These are phyloP conservation scores for Ogataea methylovora DNA, from an alignment of 805 yeast species.

Conservation along the genomic window DNA sequence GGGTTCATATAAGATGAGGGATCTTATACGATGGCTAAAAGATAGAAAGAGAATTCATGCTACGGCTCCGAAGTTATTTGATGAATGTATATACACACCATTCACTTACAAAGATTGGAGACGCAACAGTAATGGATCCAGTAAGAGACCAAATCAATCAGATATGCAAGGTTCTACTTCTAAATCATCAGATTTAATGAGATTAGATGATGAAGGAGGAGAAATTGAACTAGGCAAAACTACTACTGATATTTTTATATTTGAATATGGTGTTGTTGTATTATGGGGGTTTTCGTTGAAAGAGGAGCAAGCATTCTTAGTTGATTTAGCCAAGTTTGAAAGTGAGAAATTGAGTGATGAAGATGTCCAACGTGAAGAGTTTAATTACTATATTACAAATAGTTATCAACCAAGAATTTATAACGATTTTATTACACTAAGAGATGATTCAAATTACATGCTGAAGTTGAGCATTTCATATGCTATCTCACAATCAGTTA, in stretches of 20 bases:
- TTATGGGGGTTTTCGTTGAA: conserved; percentile 89
- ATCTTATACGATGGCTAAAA: conserved; percentile 75
- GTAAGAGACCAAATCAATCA: conserved; percentile 1
- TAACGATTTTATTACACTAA: conserved; percentile 87
- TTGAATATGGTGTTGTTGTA: conserved; percentile 96
- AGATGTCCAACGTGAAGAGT: conserved; percentile 91
- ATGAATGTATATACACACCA: conserved; percentile 92
- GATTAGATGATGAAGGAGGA: conserved; percentile 92
- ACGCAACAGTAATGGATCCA: conserved; percentile 24
- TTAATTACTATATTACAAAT: conserved; percentile 89
- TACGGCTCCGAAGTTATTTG: conserved; percentile 80
- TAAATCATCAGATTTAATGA: conserved; percentile 35
- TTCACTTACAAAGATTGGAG: conserved; percentile 80
- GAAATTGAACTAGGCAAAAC: conserved; percentile 81
- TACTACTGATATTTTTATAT: conserved; percentile 73
- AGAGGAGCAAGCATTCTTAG: conserved; percentile 77
- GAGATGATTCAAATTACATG: conserved; percentile 90
- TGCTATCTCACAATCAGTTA: conserved; percentile 93
- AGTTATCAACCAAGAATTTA: conserved; percentile 93
- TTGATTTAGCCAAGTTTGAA: conserved; percentile 84
- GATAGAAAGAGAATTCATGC: conserved; percentile 68
- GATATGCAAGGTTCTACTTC: conserved; percentile 1
- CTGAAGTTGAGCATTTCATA: conserved; percentile 88
- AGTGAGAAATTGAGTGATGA: conserved; percentile 85
- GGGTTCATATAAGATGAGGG: conserved; percentile 85